Evolutionary conservation across 2,329 filamentous ascomycete genomes (phyloP), one percentile per base, ranked within the genome.

Genomic region (Fusarium sp.): DNA sequence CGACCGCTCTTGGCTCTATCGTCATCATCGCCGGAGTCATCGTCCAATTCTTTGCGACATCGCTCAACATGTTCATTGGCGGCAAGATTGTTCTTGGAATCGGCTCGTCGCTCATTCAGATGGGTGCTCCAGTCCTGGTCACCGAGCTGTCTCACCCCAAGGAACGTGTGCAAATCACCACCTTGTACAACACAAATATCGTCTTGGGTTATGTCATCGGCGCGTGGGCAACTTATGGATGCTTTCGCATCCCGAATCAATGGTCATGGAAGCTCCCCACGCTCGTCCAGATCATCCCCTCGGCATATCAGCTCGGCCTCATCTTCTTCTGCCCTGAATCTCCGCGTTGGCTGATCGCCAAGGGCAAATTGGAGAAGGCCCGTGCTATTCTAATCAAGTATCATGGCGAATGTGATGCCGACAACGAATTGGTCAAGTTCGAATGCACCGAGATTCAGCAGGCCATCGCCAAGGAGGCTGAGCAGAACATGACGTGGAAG

Each of bases 261-360:
- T 73, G 71, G 68, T 70, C 66, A 0, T 74, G 71, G 72, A 68
- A 68, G 13, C 54, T 73, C 16, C 88, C 87, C 0, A 85, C 85
- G 2, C 78, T 89, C 5, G 74, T 87, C 2, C 88, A 90, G 73
- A 82, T 83, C 44, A 63, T 84, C 6, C 85, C 82, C 80, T 75
- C 82, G 2, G 72, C 67, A 1, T 79, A 79, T 30, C 80, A 86
- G 66, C 79, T 88, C 16, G 58, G 77, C 10, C 82, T 85, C 56
- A 77, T 86, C 53, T 82, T 80, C 68, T 84, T 88, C 53, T 82
- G 89, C 6, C 89, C 89, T 0, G 90, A 91, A 66, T 88, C 85
- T 1, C 89, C 89, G 1, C 83, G 89, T 39, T 91, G 85, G 84
- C 76, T 90, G 30, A 81, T 90, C 44, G 82, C 84, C 37, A 82